Conservation (phyloP, 768 basidiomycete species). For the button mushroom (Agaricus bisporus) region DNA sequence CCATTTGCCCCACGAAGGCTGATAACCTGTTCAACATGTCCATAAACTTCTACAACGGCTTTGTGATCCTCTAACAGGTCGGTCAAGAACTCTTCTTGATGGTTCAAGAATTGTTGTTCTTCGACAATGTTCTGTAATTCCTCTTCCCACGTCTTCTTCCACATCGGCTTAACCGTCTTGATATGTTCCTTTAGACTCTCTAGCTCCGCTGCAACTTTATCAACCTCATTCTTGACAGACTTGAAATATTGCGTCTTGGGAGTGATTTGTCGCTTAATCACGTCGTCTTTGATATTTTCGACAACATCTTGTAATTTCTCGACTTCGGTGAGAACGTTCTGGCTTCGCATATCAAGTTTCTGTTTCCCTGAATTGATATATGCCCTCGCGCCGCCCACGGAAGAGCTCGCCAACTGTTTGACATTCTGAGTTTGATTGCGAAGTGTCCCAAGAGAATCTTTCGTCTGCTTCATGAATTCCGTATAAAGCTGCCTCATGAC, state of each 20-base stretch:
- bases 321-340: constrained; percentile 85
- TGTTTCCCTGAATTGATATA: constrained; percentile 90
- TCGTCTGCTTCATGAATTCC: constrained; percentile 90
- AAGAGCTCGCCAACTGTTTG: constrained; percentile 75
- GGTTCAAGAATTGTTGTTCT: constrained; percentile 89
- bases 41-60: constrained; percentile 80
- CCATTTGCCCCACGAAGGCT: constrained; percentile 49
- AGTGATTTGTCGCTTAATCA: constrained; percentile 79
- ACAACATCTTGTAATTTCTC: constrained; percentile 91
- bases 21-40: constrained; percentile 88
- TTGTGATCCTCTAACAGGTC: constrained; percentile 92
- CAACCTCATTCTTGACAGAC: constrained; percentile 66
- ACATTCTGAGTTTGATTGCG: constrained; percentile 84
- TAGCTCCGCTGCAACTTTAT: constrained; percentile 59
- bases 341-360: constrained; percentile 84
- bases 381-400: constrained; percentile 79
- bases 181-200: constrained; percentile 79
- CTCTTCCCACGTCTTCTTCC: constrained; percentile 98
- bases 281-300: constrained; percentile 86
- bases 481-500: constrained; percentile 93
- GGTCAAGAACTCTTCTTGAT: constrained; percentile 86
- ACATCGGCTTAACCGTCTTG: constrained; percentile 87
- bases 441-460: constrained; percentile 72
- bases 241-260: constrained; percentile 73
- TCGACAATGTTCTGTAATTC: constrained; percentile 96